Percentiles rank a stretch among this genome's conserved stretches.
phyloP scores from a whole-genome alignment of 73 alveolate species.

The Urostyla sp. region DNA sequence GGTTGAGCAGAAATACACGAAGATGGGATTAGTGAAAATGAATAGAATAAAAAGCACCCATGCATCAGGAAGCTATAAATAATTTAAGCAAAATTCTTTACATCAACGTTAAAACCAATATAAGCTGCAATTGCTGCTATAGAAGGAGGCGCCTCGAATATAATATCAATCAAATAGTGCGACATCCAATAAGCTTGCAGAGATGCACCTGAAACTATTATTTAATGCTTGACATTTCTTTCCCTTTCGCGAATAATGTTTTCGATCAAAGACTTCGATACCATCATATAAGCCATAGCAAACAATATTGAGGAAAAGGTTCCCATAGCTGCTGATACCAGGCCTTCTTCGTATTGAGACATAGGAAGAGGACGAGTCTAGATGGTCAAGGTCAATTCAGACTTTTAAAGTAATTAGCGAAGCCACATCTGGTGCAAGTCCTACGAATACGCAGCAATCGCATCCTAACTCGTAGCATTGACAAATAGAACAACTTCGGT shows the following conservation, averaged over 20 bases:
- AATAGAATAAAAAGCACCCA: slow-evolving; percentile 62
- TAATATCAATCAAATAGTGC: slow-evolving; percentile 89
- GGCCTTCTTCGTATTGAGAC: slow-evolving; percentile 8
- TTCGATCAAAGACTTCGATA: slow-evolving; percentile 65
- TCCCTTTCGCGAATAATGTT: slow-evolving; percentile 87
- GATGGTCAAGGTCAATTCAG: not conserved
- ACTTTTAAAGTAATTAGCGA: not conserved
- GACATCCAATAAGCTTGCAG: slow-evolving; percentile 94
- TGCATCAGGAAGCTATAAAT: slow-evolving; percentile 56
- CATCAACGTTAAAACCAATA: slow-evolving; percentile 43
- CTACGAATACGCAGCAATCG: slow-evolving; percentile 19
- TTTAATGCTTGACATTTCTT: slow-evolving; percentile 90
- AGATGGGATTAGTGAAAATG: slow-evolving; percentile 72
- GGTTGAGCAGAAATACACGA: slow-evolving; percentile 74
- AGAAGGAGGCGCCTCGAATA: slow-evolving; percentile 74
- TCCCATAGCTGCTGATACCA: slow-evolving; percentile 40
- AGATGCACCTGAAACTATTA: slow-evolving; percentile 91
- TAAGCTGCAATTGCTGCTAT: slow-evolving; percentile 51
- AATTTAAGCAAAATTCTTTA: not conserved
- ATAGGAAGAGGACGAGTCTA: slow-evolving; percentile 43
- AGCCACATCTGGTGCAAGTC: slow-evolving; percentile 17
- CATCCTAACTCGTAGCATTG: slow-evolving; percentile 39
- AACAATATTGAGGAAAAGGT: slow-evolving; percentile 18
- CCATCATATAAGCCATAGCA: slow-evolving; percentile 64
- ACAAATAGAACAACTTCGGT: not conserved